Base-by-base conservation (phyloP, 1,284 basidiomycete genomes). In the Volvariella surrecta region DNA sequence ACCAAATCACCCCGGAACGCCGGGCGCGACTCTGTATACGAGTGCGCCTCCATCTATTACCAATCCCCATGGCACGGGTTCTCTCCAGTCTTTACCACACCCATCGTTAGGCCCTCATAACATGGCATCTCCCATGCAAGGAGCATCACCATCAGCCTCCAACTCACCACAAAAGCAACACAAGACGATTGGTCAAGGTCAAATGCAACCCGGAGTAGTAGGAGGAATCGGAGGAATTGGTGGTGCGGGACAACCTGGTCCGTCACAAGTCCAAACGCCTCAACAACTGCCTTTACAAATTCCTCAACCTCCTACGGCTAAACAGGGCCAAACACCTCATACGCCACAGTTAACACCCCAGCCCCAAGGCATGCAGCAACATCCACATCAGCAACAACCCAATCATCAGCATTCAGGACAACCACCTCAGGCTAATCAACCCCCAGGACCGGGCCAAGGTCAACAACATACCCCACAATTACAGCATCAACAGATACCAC, bases 91-190 rank as follows among this genome's bases (percentile, higher is more conserved):
- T 31, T 55, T 59, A n/a, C 64, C 64, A 48, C 63, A 58, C 50
- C 70, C 72, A 39, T 73, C 67, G 37, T 70, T 77, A 65, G 74
- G 73, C 50, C 53, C 62, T 30, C 58, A 6, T 11, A 28, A 28
- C 11, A 28, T 28, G 24, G 24, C 6, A 11, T 28, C 24, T 28
- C 24, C 24, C 6, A 28, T 28, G 24, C 24, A 28, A 28, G 24
- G 24, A 6, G 6, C 24, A 28, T 28, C 73, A 9, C 51, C 67
- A 43, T 69, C 73, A 48, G 64, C 68, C 42, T 64, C 70, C 49
- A 73, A 66, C 46, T 69, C 71, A 16, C 69, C 72, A 20, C 72
- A 70, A 58, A 73, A 74, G 54, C 71, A 74, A 59, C 68, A 70
- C 58, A 77, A 76, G 55, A 69, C 66, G 48, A 73, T 63, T 11